Base-by-base conservation (phyloP, 1,284 basidiomycete genomes). In the Sanghuangporus sanghuang region DNA sequence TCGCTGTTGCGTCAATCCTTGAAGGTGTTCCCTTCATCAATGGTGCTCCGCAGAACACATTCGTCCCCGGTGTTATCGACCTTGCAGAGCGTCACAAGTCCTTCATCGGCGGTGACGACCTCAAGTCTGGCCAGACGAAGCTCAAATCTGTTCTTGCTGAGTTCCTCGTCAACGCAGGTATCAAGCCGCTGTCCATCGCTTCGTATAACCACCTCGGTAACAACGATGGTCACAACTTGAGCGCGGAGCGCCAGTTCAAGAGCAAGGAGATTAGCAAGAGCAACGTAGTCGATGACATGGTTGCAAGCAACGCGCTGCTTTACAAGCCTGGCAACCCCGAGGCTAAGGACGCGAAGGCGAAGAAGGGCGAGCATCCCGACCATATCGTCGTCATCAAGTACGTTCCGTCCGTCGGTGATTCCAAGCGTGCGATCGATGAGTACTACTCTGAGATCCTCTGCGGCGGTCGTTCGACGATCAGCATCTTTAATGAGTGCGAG, bases 161-260 rank as follows among this genome's bases (percentile, higher is more conserved):
- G 81, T 98, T 97, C 85, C 87, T 99, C 68, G 96, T 98, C 75
- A 98, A 98, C 76, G 95, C 96, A 8, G 96, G 96, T 69, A 98
- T 98, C 85, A 98, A 98, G 82, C 96, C 96, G 36, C 86, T 97
- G 74, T 93, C 92, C 65, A 97, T 98, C 71, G 90, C 95, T 32
- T 95, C 92, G 38, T 99, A 99, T 85, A 99, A 98, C 84, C 96
- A 99, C 77, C 86, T 99, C 60, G 96, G 97, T 48, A 98, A 98
- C 85, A 98, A 98, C 75, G 96, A 98, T 74, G 96, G 95, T 38
- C 88, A 89, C 78, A 97, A 98, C 80, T 79, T 98, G 72, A 91
- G 86, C 65, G 90, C 93, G n/a, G 92, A 95, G 76, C 81, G 80
- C 67, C 96, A 98, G 80, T 98, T 98, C 89, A 92, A 90, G 82